These are phyloP conservation scores for Brassica nigra DNA, from an alignment of 345 rosid genomes.

Conservation along the genomic window DNA sequence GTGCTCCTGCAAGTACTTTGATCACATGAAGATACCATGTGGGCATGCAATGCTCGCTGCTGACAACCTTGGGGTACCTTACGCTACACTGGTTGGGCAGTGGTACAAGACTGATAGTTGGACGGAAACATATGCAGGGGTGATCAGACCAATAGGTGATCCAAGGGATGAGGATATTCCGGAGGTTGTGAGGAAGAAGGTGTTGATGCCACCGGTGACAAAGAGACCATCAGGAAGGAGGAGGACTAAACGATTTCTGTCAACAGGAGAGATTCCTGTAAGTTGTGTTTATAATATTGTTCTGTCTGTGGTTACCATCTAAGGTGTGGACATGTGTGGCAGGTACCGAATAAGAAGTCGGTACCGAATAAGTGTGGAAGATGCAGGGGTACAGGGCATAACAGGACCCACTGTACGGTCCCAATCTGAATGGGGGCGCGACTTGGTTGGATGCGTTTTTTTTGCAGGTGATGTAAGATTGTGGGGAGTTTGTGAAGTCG, in stretches of 20 bases:
- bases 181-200: not conserved
- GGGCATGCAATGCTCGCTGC: not conserved
- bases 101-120: not conserved
- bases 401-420: too few species aligned
- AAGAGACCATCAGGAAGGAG: not conserved
- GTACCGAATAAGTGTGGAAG: too few species aligned
- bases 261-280: not conserved
- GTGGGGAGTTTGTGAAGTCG: too few species aligned
- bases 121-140: not conserved
- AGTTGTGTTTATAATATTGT: not conserved
- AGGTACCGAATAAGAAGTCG: too few species aligned
- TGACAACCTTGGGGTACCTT: not conserved
- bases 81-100: not conserved
- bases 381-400: too few species aligned
- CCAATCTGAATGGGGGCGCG: too few species aligned
- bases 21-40: not conserved
- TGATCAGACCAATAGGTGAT: not conserved
- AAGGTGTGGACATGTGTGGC: too few species aligned
- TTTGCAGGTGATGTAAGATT: too few species aligned
- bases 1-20: not conserved
- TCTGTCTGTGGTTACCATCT: too few species aligned
- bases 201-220: not conserved
- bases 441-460: too few species aligned
- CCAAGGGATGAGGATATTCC: not conserved
- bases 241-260: not conserved